Percentiles rank a stretch among this genome's conserved stretches.
Evolutionary conservation across 805 yeast species (phyloP).

Genomic region (Alloascoidea africana): DNA sequence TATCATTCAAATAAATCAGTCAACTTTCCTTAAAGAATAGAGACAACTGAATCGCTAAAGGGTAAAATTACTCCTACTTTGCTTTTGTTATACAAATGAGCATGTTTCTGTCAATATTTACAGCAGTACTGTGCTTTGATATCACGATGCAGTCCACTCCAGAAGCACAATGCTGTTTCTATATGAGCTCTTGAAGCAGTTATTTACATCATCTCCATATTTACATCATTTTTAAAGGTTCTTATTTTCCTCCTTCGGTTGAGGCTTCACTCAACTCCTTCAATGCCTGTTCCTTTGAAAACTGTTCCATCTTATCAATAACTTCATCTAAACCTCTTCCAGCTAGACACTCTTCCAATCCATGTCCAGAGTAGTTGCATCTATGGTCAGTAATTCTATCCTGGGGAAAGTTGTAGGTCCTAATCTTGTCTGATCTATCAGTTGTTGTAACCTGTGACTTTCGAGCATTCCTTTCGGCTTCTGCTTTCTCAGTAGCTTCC

Average conservation of each 20-base stretch:
- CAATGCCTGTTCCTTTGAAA: slow-evolving; percentile 30
- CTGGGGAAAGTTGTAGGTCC: slow-evolving; percentile 90
- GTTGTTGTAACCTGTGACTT: slow-evolving; percentile 78
- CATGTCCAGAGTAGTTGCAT: slow-evolving; percentile 68
- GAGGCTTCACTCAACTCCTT: slow-evolving; percentile 17
- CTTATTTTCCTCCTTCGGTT: not conserved
- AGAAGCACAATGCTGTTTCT: too few species aligned
- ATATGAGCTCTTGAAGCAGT: too few species aligned
- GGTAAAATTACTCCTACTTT: too few species aligned
- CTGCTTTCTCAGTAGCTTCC: slow-evolving; percentile 51
- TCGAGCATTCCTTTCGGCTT: slow-evolving; percentile 49
- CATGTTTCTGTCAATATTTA: too few species aligned
- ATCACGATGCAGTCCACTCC: too few species aligned
- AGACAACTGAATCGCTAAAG: too few species aligned
- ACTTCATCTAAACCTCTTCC: slow-evolving; percentile 45
- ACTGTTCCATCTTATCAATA: slow-evolving; percentile 32
- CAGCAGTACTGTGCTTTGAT: too few species aligned
- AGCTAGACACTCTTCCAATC: slow-evolving; percentile 47
- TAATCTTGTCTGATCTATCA: slow-evolving; percentile 81
- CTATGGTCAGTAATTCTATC: slow-evolving; percentile 91
- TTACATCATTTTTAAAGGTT: too few species aligned
- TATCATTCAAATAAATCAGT: too few species aligned
- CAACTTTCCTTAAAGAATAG: too few species aligned
- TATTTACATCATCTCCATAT: too few species aligned
- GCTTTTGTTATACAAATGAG: too few species aligned